Conservation (phyloP, 2,329 filamentous ascomycete species). For the Clonostachys rosea region DNA sequence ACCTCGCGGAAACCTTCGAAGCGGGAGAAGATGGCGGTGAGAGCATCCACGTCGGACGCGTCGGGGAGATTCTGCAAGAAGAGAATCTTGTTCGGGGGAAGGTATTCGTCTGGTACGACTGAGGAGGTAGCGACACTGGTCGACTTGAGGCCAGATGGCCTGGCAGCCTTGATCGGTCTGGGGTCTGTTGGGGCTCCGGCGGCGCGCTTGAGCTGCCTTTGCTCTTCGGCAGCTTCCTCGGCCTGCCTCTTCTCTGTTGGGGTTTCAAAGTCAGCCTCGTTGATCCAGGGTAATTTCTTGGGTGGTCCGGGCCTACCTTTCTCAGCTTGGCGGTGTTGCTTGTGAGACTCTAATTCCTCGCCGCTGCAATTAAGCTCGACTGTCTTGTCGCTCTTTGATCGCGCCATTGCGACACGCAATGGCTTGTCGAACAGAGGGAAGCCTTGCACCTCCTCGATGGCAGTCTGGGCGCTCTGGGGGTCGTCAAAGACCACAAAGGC, state of each 20-base stretch:
- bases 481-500: slow-evolving; percentile 90
- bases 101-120: slow-evolving; percentile 93
- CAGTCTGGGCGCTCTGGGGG: slow-evolving; percentile 71
- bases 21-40: slow-evolving; percentile 76
- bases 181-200: slow-evolving; percentile 39
- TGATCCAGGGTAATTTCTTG: background rate
- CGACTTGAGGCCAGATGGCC: slow-evolving; percentile 64
- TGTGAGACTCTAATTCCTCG: slow-evolving; percentile 85
- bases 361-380: slow-evolving; percentile 68
- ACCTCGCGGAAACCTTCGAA: slow-evolving; percentile 96
- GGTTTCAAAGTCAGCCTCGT: background rate
- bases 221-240: slow-evolving; percentile 70
- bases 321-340: slow-evolving; percentile 77
- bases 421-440: slow-evolving; percentile 92
- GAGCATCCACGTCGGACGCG: slow-evolving; percentile 74
- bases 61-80: slow-evolving; percentile 92
- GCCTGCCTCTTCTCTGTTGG: slow-evolving; percentile 71
- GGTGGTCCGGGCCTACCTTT: slow-evolving; percentile 60
- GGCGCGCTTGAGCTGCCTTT: slow-evolving; percentile 68
- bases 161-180: slow-evolving; percentile 64
- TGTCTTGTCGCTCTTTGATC: slow-evolving; percentile 81
- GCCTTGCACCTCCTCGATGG: slow-evolving; percentile 84
- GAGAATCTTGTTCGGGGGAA: slow-evolving; percentile 94
- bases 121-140: slow-evolving; percentile 62
- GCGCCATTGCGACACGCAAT: slow-evolving; percentile 80